Base-by-base conservation (phyloP, 129 eudicot genomes). In the Erigeron canadensis region DNA sequence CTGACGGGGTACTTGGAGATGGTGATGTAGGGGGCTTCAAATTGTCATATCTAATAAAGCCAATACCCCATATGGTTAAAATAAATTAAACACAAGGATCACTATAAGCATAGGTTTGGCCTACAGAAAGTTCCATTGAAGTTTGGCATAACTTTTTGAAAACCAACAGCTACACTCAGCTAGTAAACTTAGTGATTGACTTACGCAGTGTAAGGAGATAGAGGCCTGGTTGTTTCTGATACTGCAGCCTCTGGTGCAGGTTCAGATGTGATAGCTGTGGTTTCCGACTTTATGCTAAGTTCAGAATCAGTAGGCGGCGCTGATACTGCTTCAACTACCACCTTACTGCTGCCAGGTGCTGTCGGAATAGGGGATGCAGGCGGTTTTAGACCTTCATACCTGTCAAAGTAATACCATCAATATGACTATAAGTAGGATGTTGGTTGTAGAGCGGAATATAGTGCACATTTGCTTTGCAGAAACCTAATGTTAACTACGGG, bases 321-420 rank as follows among this genome's bases (percentile, higher is more conserved):
- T 57, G 73, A 22, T 65, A 22, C 69, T 42, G 75, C 77, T 73
- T 70, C 81, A 39, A 58, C 65, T 47, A 48, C 65, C 60, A 17
- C 75, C 78, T 82, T 85, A 51, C 59, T 67, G 65, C 79, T 77
- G 65, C 83, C 80, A 65, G 92, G 85, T 45, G 86, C 70, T 15
- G 77, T 77, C 22, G 95, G 95, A 77, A 45, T 75, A 2, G 97
- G 96, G 22, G 97, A 91, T 21, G 67, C 73, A 6, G 97, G 97
- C 71, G 97, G 93, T 75, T 88, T 91, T 77, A 88, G 67, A 73
- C 88, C 93, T 59, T 84, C 97, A 65, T 91, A 91, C 21, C 94
- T 89, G 84, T 18, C 48, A 48, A 47, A 47, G 42, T 23, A 63
- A 71, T 6, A 48, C 53, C 42, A 78, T 47, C 65, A 79, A 10